A percentile compares a stretch with the other conserved stretches of the same genome.
Conservation (phyloP, 352 stramenopile species). For the Pythium guiyangense region DNA sequence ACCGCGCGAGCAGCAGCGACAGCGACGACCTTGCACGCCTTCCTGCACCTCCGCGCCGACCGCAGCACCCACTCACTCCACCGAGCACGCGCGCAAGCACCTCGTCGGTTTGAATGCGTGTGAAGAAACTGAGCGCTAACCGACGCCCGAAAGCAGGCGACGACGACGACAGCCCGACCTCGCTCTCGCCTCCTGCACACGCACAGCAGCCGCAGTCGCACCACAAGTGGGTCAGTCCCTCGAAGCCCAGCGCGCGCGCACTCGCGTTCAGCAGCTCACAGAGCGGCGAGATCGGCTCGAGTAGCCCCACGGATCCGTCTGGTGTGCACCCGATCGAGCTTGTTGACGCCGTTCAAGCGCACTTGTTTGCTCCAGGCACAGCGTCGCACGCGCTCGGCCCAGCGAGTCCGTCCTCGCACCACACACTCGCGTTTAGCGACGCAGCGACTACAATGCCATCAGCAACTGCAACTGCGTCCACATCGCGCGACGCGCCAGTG, state of each 20-base stretch:
- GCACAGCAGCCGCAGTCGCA: slow-evolving; percentile 11
- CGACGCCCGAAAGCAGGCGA: slow-evolving; percentile 61
- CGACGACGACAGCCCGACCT: slow-evolving; percentile 30
- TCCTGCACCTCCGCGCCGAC: too few species aligned
- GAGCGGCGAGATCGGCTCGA: slow-evolving; percentile 23
- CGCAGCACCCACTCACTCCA: not conserved
- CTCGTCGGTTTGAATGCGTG: slow-evolving; percentile 41
- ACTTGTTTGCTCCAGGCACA: slow-evolving; percentile 2
- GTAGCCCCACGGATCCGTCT: slow-evolving; percentile 39
- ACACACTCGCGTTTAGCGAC: slow-evolving; percentile 1
- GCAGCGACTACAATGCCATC: not conserved
- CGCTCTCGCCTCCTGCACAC: not conserved
- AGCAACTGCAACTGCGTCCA: not conserved
- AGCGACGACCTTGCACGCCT: too few species aligned
- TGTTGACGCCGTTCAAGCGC: slow-evolving; percentile 1
- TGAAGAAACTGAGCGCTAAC: slow-evolving; percentile 72
- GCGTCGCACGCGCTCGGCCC: not conserved
- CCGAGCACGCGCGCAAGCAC: not conserved
- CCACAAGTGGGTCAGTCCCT: slow-evolving; percentile 40
- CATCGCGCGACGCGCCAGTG: not conserved
- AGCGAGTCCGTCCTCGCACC: not conserved
- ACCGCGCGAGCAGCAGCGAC: too few species aligned
- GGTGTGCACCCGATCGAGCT: slow-evolving; percentile 23
- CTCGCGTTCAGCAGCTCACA: slow-evolving; percentile 2
- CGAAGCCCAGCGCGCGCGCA: slow-evolving; percentile 15